Base-by-base conservation (phyloP, 2,329 filamentous ascomycete species). In the Xylaria sp. region DNA sequence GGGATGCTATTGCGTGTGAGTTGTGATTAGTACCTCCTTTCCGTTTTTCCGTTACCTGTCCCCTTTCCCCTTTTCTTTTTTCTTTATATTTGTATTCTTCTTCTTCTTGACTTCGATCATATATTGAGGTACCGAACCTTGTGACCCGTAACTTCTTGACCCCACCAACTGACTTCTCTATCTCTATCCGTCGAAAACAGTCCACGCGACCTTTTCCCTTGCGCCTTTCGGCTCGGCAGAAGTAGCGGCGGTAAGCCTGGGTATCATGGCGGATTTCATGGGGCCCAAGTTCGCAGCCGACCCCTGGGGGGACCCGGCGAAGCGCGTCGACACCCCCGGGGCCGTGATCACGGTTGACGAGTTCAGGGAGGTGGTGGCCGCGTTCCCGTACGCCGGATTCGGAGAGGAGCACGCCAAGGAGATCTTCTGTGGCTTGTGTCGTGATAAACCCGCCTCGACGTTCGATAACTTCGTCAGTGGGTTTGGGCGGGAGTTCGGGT, bases 341-440 rank as follows among this genome's bases (percentile, higher is more conserved):
- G 51, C 32, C 27, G 64, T 71, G 18, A 72, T 75, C 59, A 66
- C 70, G 21, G 61, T 66, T 10, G 69, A 67, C 0, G 74, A 74
- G 61, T 74, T 71, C 65, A 61, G 60, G 40, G 71, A 69, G 55
- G 69, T 75, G 23, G 29, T 65, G 18, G 12, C 23, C n/a, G 57
- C 53, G 27, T 75, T 75, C 65, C 74, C 73, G 29, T 50, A 71
- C 12, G 64, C 37, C 2, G 70, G 69, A 4, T 71, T 71, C 50
- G 61, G 60, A 0, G 18, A 6, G 6, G 72, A 66, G 8, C 35
- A 1, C 3, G 1, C 57, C 2, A 71, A 62, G 42, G 53, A 60
- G n/a, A 71, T 73, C 37, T 47, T 73, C 51, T 75, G 72, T 32
- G 70, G 71, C 12, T 50, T 74, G 2, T 75, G 69, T 44, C 63